Percentiles rank a stretch among this genome's conserved stretches.
phyloP scores from a whole-genome alignment of 306 rosid species.

The Rosa persica region DNA sequence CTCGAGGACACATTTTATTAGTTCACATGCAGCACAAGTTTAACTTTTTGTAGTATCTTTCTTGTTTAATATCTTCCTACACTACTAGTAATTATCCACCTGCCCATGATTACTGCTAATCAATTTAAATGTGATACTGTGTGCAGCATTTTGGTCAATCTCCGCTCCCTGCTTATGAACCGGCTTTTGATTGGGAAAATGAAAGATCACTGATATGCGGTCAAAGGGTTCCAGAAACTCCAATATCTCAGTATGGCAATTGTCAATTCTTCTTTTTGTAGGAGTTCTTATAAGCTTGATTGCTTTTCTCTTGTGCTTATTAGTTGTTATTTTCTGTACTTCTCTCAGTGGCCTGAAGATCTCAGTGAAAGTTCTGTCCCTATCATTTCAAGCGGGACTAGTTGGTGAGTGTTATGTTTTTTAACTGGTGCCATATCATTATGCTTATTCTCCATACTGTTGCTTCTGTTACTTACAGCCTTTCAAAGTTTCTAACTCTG shows the following conservation, averaged over 20 bases:
- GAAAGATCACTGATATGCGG: slow-evolving; percentile 96
- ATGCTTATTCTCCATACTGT: slow-evolving; percentile 18
- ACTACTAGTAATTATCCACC: slow-evolving; percentile 3
- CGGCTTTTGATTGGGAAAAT: slow-evolving; percentile 99
- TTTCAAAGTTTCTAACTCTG: slow-evolving; percentile 42
- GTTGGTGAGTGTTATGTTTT: slow-evolving; percentile 57
- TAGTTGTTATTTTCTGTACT: slow-evolving; percentile 29
- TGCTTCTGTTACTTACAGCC: slow-evolving; percentile 28
- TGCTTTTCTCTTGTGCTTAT: slow-evolving; percentile 19
- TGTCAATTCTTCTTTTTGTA: slow-evolving; percentile 8
- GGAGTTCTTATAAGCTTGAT: slow-evolving; percentile 14
- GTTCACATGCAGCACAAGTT: neutral
- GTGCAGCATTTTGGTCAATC: slow-evolving; percentile 84
- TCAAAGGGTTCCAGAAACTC: slow-evolving; percentile 90
- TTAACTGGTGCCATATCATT: slow-evolving; percentile 25
- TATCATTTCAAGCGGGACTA: slow-evolving; percentile 83
- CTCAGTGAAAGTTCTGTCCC: slow-evolving; percentile 82
- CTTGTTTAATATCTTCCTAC: neutral
- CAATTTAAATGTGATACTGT: slow-evolving; percentile 3
- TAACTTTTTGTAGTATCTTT: neutral
- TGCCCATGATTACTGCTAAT: neutral
- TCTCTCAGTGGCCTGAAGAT: slow-evolving; percentile 88
- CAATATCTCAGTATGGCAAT: slow-evolving; percentile 72
- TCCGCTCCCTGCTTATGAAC: slow-evolving; percentile 94
- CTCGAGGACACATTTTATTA: slow-evolving; percentile 5